Percentiles rank a stretch among this genome's conserved stretches.
Evolutionary conservation across 306 rosid species (phyloP).

Genomic region (Fragaria vesca): DNA sequence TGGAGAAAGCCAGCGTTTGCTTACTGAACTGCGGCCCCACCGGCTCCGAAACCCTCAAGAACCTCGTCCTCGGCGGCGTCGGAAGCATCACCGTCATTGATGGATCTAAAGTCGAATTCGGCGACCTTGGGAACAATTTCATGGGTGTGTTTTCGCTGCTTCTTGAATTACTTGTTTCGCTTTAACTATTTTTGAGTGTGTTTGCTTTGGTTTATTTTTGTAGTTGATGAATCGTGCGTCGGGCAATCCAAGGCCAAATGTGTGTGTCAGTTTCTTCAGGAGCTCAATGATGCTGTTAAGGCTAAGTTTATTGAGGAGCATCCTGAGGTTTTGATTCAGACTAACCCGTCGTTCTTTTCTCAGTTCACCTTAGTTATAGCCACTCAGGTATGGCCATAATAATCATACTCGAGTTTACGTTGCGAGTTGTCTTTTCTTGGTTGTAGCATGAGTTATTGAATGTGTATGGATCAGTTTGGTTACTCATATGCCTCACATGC

Average conservation of each 20-base stretch:
- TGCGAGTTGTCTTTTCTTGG: neutral
- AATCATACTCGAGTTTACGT: neutral
- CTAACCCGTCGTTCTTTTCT: conserved; percentile 83
- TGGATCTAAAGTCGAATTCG: conserved; percentile 84
- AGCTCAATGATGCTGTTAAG: conserved; percentile 93
- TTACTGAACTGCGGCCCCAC: conserved; percentile 95
- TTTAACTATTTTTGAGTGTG: neutral
- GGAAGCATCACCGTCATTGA: conserved; percentile 97
- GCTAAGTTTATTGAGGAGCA: conserved; percentile 89
- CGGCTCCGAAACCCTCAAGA: conserved; percentile 88
- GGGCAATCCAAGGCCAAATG: conserved; percentile 95
- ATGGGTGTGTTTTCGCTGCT: conserved; percentile 53
- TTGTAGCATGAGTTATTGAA: neutral
- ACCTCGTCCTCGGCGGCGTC: conserved; percentile 94
- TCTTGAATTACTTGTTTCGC: neutral
- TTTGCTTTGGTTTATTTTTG: conserved; percentile 6
- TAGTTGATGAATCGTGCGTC: conserved; percentile 79
- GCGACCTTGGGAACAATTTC: conserved; percentile 96
- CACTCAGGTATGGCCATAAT: conserved; percentile 60
- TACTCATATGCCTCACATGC: neutral
- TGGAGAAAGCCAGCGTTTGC: conserved; percentile 82
- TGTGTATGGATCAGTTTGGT: neutral
- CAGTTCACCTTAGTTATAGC: conserved; percentile 91
- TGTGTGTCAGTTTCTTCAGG: conserved; percentile 94
- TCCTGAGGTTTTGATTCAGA: conserved; percentile 77